Evolutionary conservation across 148 eudicot species (phyloP), one percentile per base, ranked within the genome.

Genomic region (Rhododendron ferrugineum): DNA sequence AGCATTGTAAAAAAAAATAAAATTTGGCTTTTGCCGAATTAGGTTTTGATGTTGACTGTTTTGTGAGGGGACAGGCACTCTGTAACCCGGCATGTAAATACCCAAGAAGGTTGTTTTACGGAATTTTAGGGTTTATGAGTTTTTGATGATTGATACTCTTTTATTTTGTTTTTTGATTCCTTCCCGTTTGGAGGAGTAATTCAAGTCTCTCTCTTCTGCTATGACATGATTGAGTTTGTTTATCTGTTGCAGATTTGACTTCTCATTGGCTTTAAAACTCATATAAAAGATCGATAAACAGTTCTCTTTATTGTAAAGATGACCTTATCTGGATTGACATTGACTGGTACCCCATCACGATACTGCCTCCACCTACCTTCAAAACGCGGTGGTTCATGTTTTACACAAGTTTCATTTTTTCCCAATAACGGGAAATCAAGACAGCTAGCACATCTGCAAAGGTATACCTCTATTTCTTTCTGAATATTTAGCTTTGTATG

Each of bases 301-400:
- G 52, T 13, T 23, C 32, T 13, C 7, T 30, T n/a, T 64, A 64
- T 2, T 10, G 30, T 50, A 34, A 87, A 83, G 88, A 90, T 90
- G 91, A 85, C 85, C 83, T 83, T 91, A 77, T 92, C 91, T 77
- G 94, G 97, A 77, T 82, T 93, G 85, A 87, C 89, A 77, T 83
- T 93, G 85, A 87, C 89, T 54, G 90, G 89, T 84, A 88, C 82
- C 86, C 90, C 93, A 18, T 88, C 92, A 37, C 90, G 90, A 82
- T 89, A 84, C 85, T 86, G 91, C 84, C 79, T 93, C 73, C 91
- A 91, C 83, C 88, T 90, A 68, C 94, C 91, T 80, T 62, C 91
- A 83, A 88, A 87, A 74, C 82, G 85, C 64, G 80, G 83, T 34
- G 87, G 90, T 77, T 88, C 84, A 16, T 64, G 81, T 58, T 78